phyloP scores from a whole-genome alignment of 371 early-diverging fungal genomes.

The Syncephalastrum racemosum region DNA sequence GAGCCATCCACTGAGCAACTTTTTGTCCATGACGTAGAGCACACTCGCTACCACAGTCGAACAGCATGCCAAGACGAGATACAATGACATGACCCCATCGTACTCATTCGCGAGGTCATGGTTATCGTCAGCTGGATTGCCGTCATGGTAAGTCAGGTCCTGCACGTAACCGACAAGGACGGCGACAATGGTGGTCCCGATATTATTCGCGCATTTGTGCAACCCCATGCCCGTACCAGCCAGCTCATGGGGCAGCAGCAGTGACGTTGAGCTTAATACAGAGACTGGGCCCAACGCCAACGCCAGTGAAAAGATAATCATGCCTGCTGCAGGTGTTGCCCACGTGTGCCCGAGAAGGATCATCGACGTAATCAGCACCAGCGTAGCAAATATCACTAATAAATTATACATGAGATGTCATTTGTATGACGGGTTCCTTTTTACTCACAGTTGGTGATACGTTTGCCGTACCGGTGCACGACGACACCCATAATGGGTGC shows the following conservation, averaged over 20 bases:
- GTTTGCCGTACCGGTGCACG: constrained; percentile 56
- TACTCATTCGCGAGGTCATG: constrained; percentile 34
- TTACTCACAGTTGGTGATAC: constrained; percentile 15
- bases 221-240: constrained; percentile 53
- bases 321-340: constrained; percentile 42
- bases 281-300: constrained; percentile 49
- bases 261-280: constrained; percentile 37
- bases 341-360: constrained; percentile 20
- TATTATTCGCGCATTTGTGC: constrained; percentile 51
- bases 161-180: constrained; percentile 52
- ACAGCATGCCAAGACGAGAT: constrained; percentile 33
- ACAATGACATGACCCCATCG: constrained; percentile 37
- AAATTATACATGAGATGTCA: background rate
- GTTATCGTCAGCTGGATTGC: constrained; percentile 31
- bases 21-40: constrained; percentile 37
- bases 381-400: constrained; percentile 11
- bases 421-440: background rate
- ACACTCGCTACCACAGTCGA: constrained; percentile 26
- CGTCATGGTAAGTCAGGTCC: constrained; percentile 48
- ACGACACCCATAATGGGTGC: constrained; percentile 54
- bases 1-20: constrained; percentile 39
- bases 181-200: constrained; percentile 52
- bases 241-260: constrained; percentile 41
- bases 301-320: constrained; percentile 48
- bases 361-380: constrained; percentile 27